Conservation (phyloP, 2,329 filamentous ascomycete genomes). For the Cladosporium velox region DNA sequence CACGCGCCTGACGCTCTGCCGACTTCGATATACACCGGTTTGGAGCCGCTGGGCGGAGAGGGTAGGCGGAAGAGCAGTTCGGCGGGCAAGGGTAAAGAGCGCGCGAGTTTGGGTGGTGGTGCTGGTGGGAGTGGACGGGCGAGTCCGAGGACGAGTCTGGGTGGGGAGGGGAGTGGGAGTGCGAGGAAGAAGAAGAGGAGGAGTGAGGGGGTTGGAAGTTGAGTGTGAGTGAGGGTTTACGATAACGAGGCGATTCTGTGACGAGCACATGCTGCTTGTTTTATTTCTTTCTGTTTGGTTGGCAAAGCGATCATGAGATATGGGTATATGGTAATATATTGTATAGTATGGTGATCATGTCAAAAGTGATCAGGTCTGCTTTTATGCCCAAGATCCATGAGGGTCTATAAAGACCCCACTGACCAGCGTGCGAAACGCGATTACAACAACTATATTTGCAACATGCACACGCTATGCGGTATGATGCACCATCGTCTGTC, state of each 20-base stretch:
- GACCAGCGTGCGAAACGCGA: not conserved
- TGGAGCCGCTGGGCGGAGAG: not conserved
- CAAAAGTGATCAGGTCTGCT: not conserved
- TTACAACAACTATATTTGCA: not conserved
- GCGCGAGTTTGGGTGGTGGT: slow-evolving; percentile 7
- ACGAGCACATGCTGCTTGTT: not conserved
- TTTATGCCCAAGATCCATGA: not conserved
- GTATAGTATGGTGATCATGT: not conserved
- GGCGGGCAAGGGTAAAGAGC: slow-evolving; percentile 17
- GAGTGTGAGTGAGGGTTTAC: not conserved
- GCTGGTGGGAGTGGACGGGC: not conserved
- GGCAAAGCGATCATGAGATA: not conserved
- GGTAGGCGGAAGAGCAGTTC: slow-evolving; percentile 5
- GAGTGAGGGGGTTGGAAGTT: slow-evolving; percentile 5
- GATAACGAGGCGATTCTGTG: not conserved
- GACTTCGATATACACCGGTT: not conserved
- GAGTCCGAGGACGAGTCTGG: slow-evolving; percentile 3
- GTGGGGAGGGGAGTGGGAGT: slow-evolving; percentile 2
- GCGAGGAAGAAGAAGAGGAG: slow-evolving; percentile 16
- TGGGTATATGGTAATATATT: not conserved
- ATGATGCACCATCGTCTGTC: not conserved
- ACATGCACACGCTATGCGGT: not conserved
- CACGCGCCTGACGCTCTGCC: not conserved
- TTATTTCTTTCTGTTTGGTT: not conserved
- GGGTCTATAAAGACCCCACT: not conserved